Evolutionary conservation across 371 early-diverging fungal genomes (phyloP).

Genomic region (Mucor lusitanicus): DNA sequence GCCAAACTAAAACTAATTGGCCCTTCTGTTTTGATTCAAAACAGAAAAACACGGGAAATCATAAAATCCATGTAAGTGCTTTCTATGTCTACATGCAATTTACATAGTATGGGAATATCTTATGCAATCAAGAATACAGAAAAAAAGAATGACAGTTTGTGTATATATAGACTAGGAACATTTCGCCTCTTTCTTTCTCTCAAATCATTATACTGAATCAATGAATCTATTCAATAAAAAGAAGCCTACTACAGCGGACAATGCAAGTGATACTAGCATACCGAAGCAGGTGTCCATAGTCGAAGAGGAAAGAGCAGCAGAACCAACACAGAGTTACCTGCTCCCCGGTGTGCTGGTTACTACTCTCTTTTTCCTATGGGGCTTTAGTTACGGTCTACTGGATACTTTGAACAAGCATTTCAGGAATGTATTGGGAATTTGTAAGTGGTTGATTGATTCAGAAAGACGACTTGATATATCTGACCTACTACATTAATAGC

Average conservation of each 20-base stretch:
- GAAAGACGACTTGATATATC: background rate
- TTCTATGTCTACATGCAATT: background rate
- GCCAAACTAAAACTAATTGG: background rate
- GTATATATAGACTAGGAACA: background rate
- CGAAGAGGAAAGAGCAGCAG: background rate
- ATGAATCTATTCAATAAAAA: background rate
- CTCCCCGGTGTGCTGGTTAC: slow-evolving; percentile 42
- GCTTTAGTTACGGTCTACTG: slow-evolving; percentile 50
- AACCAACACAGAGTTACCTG: background rate
- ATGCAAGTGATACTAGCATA: background rate
- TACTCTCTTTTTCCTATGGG: slow-evolving; percentile 50
- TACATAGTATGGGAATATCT: slow-evolving; percentile 6
- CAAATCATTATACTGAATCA: no score
- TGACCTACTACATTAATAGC: slow-evolving; percentile 17
- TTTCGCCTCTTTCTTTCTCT: background rate
- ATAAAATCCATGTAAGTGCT: background rate
- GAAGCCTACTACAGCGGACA: background rate
- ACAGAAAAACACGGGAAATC: background rate
- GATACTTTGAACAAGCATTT: slow-evolving; percentile 54
- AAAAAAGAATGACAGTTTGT: slow-evolving; percentile 1
- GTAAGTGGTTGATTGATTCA: slow-evolving; percentile 22
- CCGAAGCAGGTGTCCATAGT: background rate
- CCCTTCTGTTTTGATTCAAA: background rate
- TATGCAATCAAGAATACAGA: background rate
- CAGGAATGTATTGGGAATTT: slow-evolving; percentile 37